These are phyloP conservation scores for Aspergillus fructus DNA, from an alignment of 2,329 filamentous ascomycete species.

Conservation along the genomic window DNA sequence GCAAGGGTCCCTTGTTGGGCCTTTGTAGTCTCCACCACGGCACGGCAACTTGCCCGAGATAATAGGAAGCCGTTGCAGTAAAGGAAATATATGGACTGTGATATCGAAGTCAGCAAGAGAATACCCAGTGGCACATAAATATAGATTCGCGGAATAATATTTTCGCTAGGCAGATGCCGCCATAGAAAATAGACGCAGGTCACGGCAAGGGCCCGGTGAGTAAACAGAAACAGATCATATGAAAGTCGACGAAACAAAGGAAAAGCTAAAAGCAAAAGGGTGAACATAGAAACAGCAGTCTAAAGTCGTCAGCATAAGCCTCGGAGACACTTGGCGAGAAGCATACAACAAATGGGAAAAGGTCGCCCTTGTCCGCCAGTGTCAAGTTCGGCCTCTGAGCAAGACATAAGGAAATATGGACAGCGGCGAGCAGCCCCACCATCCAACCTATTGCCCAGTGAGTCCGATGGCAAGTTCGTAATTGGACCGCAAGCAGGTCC, in stretches of 20 bases:
- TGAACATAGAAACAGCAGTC: conserved; percentile 11
- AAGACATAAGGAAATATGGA: conserved; percentile 7
- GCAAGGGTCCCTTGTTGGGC: too few relatives aligned
- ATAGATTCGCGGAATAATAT: not conserved
- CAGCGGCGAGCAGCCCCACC: not conserved
- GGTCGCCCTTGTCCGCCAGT: conserved; percentile 4
- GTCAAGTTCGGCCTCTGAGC: conserved; percentile 5
- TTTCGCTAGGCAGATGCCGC: not conserved
- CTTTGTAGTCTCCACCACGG: conserved; percentile 15
- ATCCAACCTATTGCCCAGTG: not conserved
- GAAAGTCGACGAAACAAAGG: conserved; percentile 15
- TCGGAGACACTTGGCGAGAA: not conserved
- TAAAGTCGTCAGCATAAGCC: conserved; percentile 9
- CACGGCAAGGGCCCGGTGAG: conserved; percentile 18
- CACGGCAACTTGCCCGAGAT: conserved; percentile 11
- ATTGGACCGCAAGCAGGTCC: not conserved
- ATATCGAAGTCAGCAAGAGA: not conserved
- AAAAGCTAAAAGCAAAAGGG: conserved; percentile 18
- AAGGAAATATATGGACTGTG: not conserved
- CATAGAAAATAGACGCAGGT: not conserved
- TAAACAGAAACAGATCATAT: conserved; percentile 24
- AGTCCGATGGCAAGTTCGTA: not conserved
- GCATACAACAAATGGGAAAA: conserved; percentile 18
- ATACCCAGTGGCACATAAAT: not conserved
- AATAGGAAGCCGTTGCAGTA: conserved; percentile 19